phyloP scores from a whole-genome alignment of 768 basidiomycete genomes.

The Suillus discolor region DNA sequence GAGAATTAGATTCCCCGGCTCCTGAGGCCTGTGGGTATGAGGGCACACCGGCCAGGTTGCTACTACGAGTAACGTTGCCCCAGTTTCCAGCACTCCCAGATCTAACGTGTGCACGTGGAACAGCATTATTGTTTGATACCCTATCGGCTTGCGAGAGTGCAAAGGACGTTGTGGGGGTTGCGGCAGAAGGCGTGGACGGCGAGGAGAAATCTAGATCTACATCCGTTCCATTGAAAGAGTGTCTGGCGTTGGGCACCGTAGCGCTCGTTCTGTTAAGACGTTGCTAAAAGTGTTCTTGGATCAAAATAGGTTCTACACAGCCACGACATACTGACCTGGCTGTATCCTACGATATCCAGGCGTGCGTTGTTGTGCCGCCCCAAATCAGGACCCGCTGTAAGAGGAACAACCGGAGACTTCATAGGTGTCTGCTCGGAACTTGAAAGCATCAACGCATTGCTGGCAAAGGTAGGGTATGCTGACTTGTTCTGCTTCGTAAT shows the following conservation, averaged over 20 bases:
- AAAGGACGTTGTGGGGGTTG: slow-evolving; percentile 44
- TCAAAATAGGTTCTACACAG: background rate
- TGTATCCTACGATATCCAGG: slow-evolving; percentile 72
- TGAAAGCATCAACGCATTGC: slow-evolving; percentile 52
- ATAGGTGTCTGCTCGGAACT: slow-evolving; percentile 57
- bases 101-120: slow-evolving; percentile 59
- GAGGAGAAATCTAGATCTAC: slow-evolving; percentile 58
- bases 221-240: slow-evolving; percentile 79
- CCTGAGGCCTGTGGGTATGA: slow-evolving; percentile 59
- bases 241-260: slow-evolving; percentile 56
- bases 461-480: slow-evolving; percentile 67
- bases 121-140: slow-evolving; percentile 32
- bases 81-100: slow-evolving; percentile 84
- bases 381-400: slow-evolving; percentile 85
- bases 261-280: slow-evolving; percentile 52
- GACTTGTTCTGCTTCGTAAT: slow-evolving; percentile 80
- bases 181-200: slow-evolving; percentile 54
- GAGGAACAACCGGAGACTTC: slow-evolving; percentile 70
- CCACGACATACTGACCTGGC: slow-evolving; percentile 50
- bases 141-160: slow-evolving; percentile 40
- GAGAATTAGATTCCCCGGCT: slow-evolving; percentile 52
- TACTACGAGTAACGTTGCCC: slow-evolving; percentile 62
- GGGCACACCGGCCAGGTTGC: slow-evolving; percentile 49
- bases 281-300: slow-evolving; percentile 29
- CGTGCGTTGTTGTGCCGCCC: slow-evolving; percentile 75